phyloP scores from a whole-genome alignment of 371 early-diverging fungal species.

The Hamiltosporidium tvaerminnensis region DNA sequence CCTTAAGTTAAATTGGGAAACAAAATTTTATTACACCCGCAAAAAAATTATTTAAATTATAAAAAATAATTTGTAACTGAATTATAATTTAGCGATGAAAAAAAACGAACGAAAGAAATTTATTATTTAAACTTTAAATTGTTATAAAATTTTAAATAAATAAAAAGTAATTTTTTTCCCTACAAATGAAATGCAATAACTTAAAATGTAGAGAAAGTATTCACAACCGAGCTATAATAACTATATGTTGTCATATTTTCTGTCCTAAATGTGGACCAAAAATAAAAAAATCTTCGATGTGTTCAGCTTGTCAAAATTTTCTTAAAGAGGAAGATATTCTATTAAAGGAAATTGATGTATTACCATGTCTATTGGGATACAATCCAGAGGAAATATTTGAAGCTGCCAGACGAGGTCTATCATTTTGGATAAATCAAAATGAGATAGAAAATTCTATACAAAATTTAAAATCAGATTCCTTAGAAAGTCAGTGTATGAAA shows the following conservation, averaged over 20 bases:
- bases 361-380: neutral
- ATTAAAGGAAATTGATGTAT: neutral
- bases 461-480: neutral
- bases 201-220: neutral
- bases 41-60: no score
- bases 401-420: neutral
- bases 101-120: no score
- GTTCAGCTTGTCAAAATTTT: neutral
- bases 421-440: neutral
- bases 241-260: neutral
- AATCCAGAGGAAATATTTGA: neutral
- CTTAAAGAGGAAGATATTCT: neutral
- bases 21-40: no score
- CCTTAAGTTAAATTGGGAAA: no score
- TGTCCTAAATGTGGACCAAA: neutral
- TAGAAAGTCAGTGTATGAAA: neutral
- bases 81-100: no score
- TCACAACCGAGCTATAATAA: neutral
- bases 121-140: no score
- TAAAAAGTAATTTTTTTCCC: no score
- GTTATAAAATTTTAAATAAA: no score
- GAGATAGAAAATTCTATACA: neutral
- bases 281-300: neutral
- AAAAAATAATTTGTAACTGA: no score
- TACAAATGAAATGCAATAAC: neutral